phyloP scores from a whole-genome alignment of 108 stramenopile species.

The Craspedostauros australis region DNA sequence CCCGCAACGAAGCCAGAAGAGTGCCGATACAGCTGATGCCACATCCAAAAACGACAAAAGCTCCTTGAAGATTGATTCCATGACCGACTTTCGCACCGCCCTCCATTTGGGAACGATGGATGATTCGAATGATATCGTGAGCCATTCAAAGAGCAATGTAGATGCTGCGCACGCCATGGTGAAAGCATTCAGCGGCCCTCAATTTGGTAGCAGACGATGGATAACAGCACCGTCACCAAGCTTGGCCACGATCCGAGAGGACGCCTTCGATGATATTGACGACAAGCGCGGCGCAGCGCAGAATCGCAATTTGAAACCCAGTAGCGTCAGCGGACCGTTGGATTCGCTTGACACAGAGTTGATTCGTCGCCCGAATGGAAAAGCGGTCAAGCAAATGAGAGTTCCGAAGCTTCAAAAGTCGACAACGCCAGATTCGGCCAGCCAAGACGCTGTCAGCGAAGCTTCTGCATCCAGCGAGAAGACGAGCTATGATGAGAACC shows the following conservation, averaged over 20 bases:
- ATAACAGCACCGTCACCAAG: slow-evolving; percentile 59
- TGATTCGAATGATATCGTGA: slow-evolving; percentile 24
- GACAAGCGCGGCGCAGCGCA: neutral
- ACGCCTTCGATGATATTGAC: slow-evolving; percentile 37
- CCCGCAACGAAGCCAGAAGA: too few species aligned
- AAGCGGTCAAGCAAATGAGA: slow-evolving; percentile 58
- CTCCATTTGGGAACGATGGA: slow-evolving; percentile 37
- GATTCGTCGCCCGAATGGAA: slow-evolving; percentile 13
- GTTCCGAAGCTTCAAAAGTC: slow-evolving; percentile 44
- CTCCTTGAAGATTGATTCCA: slow-evolving; percentile 39
- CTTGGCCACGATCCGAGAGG: slow-evolving; percentile 78
- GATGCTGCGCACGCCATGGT: slow-evolving; percentile 25
- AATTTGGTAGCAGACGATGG: slow-evolving; percentile 36
- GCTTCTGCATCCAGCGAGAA: neutral
- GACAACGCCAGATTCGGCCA: neutral
- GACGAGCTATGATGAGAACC: neutral
- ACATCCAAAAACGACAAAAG: neutral
- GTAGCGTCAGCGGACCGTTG: slow-evolving; percentile 14
- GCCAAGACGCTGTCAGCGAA: neutral
- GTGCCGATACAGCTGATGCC: neutral
- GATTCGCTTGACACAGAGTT: slow-evolving; percentile 57
- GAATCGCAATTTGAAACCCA: neutral
- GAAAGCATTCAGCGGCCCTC: slow-evolving; percentile 28
- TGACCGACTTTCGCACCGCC: slow-evolving; percentile 62
- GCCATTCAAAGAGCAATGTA: slow-evolving; percentile 10